Conservation (phyloP, 176 grass and related monocot species). For the Lolium rigidum region DNA sequence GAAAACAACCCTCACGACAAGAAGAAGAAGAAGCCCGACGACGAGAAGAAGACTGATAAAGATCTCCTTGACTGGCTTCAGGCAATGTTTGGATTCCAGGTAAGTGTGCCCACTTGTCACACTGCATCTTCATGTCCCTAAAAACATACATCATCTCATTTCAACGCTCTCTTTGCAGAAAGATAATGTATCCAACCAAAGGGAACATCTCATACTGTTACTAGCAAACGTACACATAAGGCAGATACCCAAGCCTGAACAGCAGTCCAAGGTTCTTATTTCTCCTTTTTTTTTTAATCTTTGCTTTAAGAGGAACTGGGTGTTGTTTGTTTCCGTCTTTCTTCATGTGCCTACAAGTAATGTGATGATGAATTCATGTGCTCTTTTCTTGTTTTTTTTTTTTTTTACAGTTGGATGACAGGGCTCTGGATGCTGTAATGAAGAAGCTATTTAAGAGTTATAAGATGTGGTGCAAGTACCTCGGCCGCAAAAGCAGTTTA, state of each 20-base stretch:
- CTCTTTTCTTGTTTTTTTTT: not conserved
- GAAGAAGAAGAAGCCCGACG: conserved; percentile 69
- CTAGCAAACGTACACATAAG: too few species aligned
- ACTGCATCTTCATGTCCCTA: not conserved
- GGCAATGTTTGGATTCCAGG: conserved; percentile 99
- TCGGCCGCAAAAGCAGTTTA: conserved; percentile 83
- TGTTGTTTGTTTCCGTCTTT: not conserved
- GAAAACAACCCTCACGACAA: conserved; percentile 33
- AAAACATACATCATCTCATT: conserved; percentile 1
- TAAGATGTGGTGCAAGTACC: conserved; percentile 93
- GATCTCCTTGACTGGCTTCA: conserved; percentile 96
- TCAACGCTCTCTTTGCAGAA: conserved; percentile 52
- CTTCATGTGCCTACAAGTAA: not conserved
- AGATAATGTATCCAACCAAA: conserved; percentile 94
- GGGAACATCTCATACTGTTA: conserved; percentile 29
- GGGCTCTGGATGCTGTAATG: conserved; percentile 72
- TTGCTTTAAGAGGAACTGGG: not conserved
- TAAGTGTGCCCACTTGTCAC: not conserved
- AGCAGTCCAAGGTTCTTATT: conserved; percentile 56
- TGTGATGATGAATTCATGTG: conserved; percentile 28
- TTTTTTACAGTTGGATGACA: conserved; percentile 77
- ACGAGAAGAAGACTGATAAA: not conserved
- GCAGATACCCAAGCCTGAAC: too few species aligned
- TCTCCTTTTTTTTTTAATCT: not conserved
- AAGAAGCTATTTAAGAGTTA: conserved; percentile 95